A percentile compares a stretch with the other conserved stretches of the same genome.
Evolutionary conservation across 345 rosid genomes (phyloP).

Genomic region (Alliaria petiolata): DNA sequence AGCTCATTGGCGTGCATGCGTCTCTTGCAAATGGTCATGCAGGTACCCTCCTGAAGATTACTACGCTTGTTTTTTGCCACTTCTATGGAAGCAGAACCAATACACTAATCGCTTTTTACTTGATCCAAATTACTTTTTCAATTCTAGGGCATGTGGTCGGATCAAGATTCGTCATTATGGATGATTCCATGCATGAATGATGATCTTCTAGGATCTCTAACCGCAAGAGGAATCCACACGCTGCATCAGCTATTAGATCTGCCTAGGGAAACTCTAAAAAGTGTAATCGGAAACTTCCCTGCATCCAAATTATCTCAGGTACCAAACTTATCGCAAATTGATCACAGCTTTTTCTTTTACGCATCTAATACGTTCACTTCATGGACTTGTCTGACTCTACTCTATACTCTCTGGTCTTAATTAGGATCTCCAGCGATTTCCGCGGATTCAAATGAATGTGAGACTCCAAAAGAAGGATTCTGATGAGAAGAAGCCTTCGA

Average conservation of each 20-base stretch:
- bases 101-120: not conserved
- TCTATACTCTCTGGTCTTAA: not conserved
- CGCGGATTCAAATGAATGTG: conserved; percentile 58
- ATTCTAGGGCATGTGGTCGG: conserved; percentile 85
- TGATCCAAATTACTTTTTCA: not conserved
- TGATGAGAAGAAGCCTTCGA: conserved; percentile 33
- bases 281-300: conserved; percentile 50
- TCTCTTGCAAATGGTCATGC: conserved; percentile 98
- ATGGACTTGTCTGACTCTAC: not conserved
- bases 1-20: conserved; percentile 93
- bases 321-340: not conserved
- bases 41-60: conserved; percentile 46
- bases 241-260: conserved; percentile 71
- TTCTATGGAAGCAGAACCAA: not conserved
- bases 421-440: conserved; percentile 85
- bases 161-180: conserved; percentile 68
- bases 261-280: conserved; percentile 55
- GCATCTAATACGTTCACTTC: not conserved
- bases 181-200: conserved; percentile 88
- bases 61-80: not conserved
- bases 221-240: conserved; percentile 49
- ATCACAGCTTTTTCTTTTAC: not conserved
- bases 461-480: conserved; percentile 54
- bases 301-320: conserved; percentile 69
- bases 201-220: conserved; percentile 48